phyloP scores from a whole-genome alignment of 176 grass and related monocot species.

The Tillandsia fasciculata region DNA sequence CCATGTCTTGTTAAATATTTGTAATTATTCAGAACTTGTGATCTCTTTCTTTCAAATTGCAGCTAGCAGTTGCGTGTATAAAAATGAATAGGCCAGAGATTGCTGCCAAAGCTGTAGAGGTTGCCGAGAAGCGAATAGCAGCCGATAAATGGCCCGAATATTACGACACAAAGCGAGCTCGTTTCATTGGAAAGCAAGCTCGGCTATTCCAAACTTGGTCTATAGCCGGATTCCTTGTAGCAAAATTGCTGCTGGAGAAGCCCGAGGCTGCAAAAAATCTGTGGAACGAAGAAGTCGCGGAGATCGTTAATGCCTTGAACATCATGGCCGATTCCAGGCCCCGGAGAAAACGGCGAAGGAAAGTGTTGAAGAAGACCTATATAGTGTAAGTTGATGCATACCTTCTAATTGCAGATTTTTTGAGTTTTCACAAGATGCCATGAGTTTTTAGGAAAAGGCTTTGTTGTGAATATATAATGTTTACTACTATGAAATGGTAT shows the following conservation, averaged over 20 bases:
- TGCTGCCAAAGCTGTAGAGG: constrained; percentile 66
- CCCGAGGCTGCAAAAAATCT: constrained; percentile 71
- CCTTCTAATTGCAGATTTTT: constrained; percentile 2
- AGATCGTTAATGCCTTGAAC: constrained; percentile 74
- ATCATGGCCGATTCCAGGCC: constrained; percentile 27
- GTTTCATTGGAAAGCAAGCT: constrained; percentile 78
- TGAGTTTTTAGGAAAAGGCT: constrained; percentile 23
- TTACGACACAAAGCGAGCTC: constrained; percentile 66
- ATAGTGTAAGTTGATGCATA: constrained; percentile 36
- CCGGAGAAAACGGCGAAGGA: constrained; percentile 46
- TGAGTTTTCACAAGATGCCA: constrained; percentile 11
- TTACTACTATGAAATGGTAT: constrained; percentile 1
- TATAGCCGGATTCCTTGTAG: constrained; percentile 67
- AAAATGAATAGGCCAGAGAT: constrained; percentile 84
- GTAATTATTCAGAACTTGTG: background rate
- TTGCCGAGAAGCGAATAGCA: constrained; percentile 56
- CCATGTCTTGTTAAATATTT: background rate
- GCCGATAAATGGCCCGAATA: constrained; percentile 84
- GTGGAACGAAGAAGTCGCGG: constrained; percentile 78
- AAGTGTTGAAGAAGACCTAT: constrained; percentile 77
- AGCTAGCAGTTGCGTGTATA: constrained; percentile 81
- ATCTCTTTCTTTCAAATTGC: constrained; percentile 12
- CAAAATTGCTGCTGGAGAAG: constrained; percentile 59
- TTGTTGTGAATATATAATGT: constrained; percentile 38
- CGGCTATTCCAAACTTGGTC: constrained; percentile 80